A percentile compares a stretch with the other conserved stretches of the same genome.
phyloP scores from a whole-genome alignment of 495 filamentous ascomycete genomes.

The Mytilinidion resinicola region DNA sequence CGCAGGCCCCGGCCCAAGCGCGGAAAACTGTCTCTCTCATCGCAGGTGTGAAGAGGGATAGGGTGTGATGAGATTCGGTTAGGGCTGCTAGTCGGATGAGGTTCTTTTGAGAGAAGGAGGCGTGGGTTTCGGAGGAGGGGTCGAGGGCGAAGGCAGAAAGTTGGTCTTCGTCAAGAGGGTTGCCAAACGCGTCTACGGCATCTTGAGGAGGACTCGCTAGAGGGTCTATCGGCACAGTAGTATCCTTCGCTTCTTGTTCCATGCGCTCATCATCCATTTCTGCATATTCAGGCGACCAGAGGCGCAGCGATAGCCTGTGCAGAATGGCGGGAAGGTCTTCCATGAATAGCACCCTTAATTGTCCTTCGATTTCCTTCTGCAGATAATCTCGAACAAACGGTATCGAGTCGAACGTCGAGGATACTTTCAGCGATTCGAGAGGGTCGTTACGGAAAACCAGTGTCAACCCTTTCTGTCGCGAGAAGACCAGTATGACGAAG shows the following conservation, averaged over 20 bases:
- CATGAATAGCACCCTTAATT: conserved; percentile 88
- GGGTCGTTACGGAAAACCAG: conserved; percentile 97
- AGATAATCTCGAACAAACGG: conserved; percentile 96
- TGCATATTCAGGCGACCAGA: conserved; percentile 86
- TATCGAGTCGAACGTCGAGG: conserved; percentile 97
- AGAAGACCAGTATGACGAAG: conserved; percentile 96
- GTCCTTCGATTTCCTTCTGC: conserved; percentile 93
- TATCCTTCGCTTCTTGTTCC: conserved; percentile 43
- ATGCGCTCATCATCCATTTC: conserved; percentile 51
- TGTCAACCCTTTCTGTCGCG: conserved; percentile 90
- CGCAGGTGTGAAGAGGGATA: conserved; percentile 79
- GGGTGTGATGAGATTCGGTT: conserved; percentile 73
- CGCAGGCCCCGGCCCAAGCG: conserved; percentile 69
- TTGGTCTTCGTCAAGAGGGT: conserved; percentile 60
- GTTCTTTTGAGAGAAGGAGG: conserved; percentile 87
- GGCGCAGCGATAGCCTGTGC: conserved; percentile 78
- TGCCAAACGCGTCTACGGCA: conserved; percentile 68
- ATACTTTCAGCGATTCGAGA: conserved; percentile 94
- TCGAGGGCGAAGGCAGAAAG: conserved; percentile 71
- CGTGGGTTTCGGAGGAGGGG: conserved; percentile 66
- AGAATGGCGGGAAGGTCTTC: conserved; percentile 95
- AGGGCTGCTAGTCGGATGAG: conserved; percentile 68
- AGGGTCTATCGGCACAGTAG: conserved; percentile 59
- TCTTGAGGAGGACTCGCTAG: conserved; percentile 73
- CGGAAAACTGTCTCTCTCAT: conserved; percentile 81